Percentiles rank a stretch among this genome's conserved stretches.
Evolutionary conservation across 2,329 filamentous ascomycete genomes (phyloP).

Genomic region (Cytospora mali): DNA sequence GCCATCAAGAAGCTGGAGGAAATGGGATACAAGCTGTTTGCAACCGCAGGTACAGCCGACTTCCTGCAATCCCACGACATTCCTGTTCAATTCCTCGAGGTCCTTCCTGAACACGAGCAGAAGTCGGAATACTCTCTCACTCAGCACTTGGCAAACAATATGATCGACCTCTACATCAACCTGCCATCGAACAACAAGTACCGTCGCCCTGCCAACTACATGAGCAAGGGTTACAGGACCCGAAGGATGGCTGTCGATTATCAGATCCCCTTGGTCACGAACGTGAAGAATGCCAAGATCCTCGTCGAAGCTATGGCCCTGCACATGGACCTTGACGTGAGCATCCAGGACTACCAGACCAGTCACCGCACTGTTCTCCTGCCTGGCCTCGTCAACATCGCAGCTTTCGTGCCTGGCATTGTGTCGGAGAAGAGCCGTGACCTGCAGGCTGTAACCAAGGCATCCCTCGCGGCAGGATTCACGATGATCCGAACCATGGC

Average conservation of each 20-base stretch:
- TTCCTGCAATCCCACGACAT: constrained; percentile 93
- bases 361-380: constrained; percentile 77
- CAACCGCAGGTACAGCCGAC: constrained; percentile 93
- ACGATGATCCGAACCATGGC: constrained; percentile 82
- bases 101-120: constrained; percentile 80
- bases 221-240: constrained; percentile 96
- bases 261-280: constrained; percentile 95
- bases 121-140: constrained; percentile 96
- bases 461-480: constrained; percentile 74
- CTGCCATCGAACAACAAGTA: constrained; percentile 98
- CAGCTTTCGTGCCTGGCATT: constrained; percentile 78
- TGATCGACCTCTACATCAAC: constrained; percentile 99
- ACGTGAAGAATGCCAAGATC: constrained; percentile 99
- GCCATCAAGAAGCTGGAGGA: constrained; percentile 87
- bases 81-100: constrained; percentile 90
- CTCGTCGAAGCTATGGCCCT: constrained; percentile 91
- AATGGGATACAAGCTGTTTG: constrained; percentile 93
- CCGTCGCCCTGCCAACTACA: constrained; percentile 94
- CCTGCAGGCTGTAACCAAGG: constrained; percentile 70
- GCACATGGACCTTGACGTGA: constrained; percentile 82
- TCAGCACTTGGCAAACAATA: constrained; percentile 94
- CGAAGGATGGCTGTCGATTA: constrained; percentile 97
- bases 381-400: constrained; percentile 76
- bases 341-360: constrained; percentile 86
- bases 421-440: constrained; percentile 66